These are phyloP conservation scores for Quercus glauca DNA, from an alignment of 306 rosid species.

Conservation along the genomic window DNA sequence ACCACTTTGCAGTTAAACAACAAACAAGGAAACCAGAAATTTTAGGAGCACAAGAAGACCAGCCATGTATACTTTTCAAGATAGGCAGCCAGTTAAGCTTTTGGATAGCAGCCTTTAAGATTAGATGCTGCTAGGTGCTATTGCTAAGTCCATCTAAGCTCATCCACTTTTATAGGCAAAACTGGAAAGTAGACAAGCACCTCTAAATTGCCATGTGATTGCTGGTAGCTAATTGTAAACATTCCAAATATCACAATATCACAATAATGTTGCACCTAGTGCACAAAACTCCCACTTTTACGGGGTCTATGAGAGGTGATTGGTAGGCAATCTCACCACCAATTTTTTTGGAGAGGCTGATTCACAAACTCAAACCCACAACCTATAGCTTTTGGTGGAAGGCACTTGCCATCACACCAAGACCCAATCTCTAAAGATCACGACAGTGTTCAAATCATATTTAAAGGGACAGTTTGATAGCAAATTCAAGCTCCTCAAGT, in stretches of 20 bases:
- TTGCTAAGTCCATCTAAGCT: background rate
- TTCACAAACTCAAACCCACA: no score
- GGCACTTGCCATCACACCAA: background rate
- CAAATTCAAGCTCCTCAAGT: background rate
- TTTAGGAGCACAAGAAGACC: constrained; percentile 1
- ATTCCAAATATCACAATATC: background rate
- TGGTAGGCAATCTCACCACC: no score
- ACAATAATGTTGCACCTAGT: background rate
- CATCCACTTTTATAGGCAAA: background rate
- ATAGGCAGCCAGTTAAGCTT: background rate
- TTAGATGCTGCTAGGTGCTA: background rate
- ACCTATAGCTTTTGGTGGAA: no score
- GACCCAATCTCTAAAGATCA: background rate
- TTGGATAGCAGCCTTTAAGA: background rate
- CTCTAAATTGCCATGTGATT: background rate
- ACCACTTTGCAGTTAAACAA: background rate
- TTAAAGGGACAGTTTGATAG: background rate
- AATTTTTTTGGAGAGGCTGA: no score
- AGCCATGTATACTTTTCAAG: background rate
- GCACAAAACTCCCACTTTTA: no score
- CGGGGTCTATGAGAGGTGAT: no score
- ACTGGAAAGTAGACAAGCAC: background rate
- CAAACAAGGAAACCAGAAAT: background rate
- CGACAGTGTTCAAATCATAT: rapidly evolving
- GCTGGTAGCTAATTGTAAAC: background rate